Conservation (phyloP, 2,329 filamentous ascomycete species). For the Fusarium sp. region DNA sequence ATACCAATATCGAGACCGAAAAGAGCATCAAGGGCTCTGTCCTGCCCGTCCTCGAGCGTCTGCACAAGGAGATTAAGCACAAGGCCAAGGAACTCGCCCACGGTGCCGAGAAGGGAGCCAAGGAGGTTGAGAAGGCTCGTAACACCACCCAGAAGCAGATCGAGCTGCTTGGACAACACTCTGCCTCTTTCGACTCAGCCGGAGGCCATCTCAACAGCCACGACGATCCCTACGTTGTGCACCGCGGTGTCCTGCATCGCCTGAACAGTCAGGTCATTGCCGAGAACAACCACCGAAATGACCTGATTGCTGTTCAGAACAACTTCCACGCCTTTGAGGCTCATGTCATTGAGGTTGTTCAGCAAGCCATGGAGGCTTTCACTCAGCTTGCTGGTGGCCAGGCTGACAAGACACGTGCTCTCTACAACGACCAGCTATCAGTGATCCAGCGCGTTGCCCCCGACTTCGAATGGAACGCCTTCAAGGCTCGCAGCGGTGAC, state of each 20-base stretch:
- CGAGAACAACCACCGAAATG: conserved; percentile 95
- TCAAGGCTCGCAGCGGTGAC: conserved; percentile 76
- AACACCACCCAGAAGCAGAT: conserved; percentile 93
- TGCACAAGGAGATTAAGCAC: conserved; percentile 96
- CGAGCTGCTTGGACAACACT: conserved; percentile 88
- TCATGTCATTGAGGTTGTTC: conserved; percentile 84
- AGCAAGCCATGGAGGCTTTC: conserved; percentile 85
- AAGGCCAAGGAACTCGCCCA: conserved; percentile 89
- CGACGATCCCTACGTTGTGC: conserved; percentile 90
- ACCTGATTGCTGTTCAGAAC: conserved; percentile 90
- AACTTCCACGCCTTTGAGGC: conserved; percentile 89
- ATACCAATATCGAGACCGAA: conserved; percentile 90
- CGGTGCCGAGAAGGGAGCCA: conserved; percentile 85
- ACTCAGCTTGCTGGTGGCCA: conserved; percentile 83
- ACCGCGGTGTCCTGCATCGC: conserved; percentile 83
- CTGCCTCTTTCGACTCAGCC: conserved; percentile 80
- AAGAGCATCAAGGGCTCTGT: conserved; percentile 89
- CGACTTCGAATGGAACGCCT: conserved; percentile 93
- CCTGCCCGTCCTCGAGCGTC: conserved; percentile 85
- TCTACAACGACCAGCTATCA: conserved; percentile 86
- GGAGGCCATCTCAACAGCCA: conserved; percentile 75
- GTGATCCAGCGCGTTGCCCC: conserved; percentile 80
- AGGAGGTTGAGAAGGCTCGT: conserved; percentile 91
- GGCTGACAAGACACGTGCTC: conserved; percentile 80
- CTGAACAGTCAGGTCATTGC: conserved; percentile 91